Percentiles rank a stretch among this genome's conserved stretches.
phyloP scores from a whole-genome alignment of 2,329 filamentous ascomycete genomes.

The Aspergillus fructus region DNA sequence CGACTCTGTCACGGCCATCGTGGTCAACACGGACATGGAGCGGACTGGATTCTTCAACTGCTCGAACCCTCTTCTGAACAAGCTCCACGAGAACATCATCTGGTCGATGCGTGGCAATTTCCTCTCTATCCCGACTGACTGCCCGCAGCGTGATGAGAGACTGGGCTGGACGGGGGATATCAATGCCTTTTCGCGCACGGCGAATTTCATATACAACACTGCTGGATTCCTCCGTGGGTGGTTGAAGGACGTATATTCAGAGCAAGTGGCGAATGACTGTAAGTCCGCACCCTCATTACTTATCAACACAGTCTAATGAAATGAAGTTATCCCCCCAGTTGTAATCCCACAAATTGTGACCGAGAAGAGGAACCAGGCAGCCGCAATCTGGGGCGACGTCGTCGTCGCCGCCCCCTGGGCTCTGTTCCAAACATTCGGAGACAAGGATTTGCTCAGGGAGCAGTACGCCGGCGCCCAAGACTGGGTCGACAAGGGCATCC shows the following conservation, averaged over 20 bases:
- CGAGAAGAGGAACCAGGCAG: not conserved
- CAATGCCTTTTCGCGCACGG: constrained; percentile 45
- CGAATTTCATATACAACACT: constrained; percentile 53
- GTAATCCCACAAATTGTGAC: constrained; percentile 23
- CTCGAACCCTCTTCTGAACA: constrained; percentile 50
- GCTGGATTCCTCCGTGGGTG: constrained; percentile 52
- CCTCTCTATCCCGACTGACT: constrained; percentile 57
- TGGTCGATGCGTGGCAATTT: constrained; percentile 63
- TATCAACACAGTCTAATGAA: not conserved
- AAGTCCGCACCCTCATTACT: not conserved
- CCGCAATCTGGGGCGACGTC: constrained; percentile 39
- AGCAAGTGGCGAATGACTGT: constrained; percentile 24
- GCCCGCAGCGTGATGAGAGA: constrained; percentile 56
- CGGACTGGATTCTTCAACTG: constrained; percentile 50
- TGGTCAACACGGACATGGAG: constrained; percentile 53
- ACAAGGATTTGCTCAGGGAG: constrained; percentile 27
- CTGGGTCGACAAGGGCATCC: constrained; percentile 14
- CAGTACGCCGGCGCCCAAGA: constrained; percentile 11
- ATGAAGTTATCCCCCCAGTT: constrained; percentile 16
- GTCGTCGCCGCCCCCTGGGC: constrained; percentile 34
- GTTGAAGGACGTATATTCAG: constrained; percentile 48
- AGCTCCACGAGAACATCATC: constrained; percentile 53
- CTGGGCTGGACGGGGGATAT: constrained; percentile 56
- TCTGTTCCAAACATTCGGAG: constrained; percentile 32
- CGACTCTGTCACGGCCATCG: constrained; percentile 33